A percentile compares a stretch with the other conserved stretches of the same genome.
phyloP scores from a whole-genome alignment of 306 rosid species.

The Acacia crassicarpa region DNA sequence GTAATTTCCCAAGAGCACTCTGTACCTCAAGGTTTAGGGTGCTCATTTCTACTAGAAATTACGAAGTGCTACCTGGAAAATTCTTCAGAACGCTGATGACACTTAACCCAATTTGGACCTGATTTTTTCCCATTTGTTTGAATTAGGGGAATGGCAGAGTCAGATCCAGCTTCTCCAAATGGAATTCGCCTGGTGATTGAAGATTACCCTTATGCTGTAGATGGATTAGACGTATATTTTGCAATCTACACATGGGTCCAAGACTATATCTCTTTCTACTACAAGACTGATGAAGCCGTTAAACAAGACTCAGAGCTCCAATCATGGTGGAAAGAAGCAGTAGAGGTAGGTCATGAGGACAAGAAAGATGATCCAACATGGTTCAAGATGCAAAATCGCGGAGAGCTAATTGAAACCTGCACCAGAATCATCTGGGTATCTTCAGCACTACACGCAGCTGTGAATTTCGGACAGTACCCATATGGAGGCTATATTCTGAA shows the following conservation, averaged over 20 bases:
- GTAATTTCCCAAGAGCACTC: too few relatives aligned
- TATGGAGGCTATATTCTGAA: conserved; percentile 70
- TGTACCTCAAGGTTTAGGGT: too few relatives aligned
- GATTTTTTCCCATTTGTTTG: neutral
- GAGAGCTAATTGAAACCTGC: neutral
- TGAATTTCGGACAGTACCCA: conserved; percentile 69
- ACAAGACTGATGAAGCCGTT: neutral
- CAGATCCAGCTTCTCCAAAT: neutral
- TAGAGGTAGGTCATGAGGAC: neutral
- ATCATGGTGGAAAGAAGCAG: neutral
- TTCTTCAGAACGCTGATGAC: too few relatives aligned
- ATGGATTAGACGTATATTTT: neutral
- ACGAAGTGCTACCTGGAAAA: too few relatives aligned
- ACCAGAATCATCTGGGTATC: neutral
- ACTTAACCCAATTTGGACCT: neutral
- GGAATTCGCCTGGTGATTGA: neutral
- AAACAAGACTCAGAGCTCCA: neutral
- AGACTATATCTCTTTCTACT: neutral
- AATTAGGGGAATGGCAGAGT: neutral
- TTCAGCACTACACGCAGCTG: conserved; percentile 11
- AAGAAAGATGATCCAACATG: neutral
- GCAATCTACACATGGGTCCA: neutral
- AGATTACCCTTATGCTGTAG: conserved; percentile 2
- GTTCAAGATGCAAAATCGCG: neutral
- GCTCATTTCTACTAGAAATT: too few relatives aligned